Percentiles rank a stretch among this genome's conserved stretches.
phyloP scores from a whole-genome alignment of 2,329 filamentous ascomycete species.

The Ambrosiella beaveri region DNA sequence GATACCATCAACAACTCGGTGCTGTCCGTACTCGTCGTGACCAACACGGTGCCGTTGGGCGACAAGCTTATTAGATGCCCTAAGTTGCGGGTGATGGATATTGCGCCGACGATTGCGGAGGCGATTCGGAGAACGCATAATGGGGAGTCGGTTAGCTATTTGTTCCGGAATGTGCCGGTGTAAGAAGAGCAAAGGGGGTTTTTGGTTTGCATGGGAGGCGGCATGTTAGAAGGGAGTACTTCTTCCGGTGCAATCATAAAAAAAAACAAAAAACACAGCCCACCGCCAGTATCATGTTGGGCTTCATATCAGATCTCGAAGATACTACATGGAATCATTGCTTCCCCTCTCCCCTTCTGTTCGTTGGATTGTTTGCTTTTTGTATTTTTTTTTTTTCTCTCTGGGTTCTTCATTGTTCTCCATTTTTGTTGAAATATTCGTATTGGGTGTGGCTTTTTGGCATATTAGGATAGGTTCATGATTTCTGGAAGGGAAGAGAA shows the following conservation, averaged over 20 bases:
- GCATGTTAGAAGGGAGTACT: neutral
- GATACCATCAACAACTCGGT: slow-evolving; percentile 67
- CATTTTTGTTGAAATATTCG: neutral
- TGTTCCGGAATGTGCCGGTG: slow-evolving; percentile 49
- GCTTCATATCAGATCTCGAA: too few relatives aligned
- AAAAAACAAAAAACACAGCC: too few relatives aligned
- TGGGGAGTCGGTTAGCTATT: slow-evolving; percentile 46
- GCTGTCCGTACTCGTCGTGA: slow-evolving; percentile 67
- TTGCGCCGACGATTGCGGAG: slow-evolving; percentile 65
- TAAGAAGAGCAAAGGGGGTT: slow-evolving; percentile 15
- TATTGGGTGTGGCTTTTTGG: neutral
- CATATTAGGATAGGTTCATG: neutral
- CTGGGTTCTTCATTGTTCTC: neutral
- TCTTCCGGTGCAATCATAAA: too few relatives aligned
- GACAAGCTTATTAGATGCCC: slow-evolving; percentile 66
- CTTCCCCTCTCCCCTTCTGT: too few relatives aligned
- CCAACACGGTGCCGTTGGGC: slow-evolving; percentile 46
- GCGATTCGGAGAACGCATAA: slow-evolving; percentile 54
- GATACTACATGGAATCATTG: too few relatives aligned
- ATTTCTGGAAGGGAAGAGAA: neutral
- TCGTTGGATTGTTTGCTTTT: neutral
- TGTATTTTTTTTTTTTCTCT: neutral
- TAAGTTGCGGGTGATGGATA: slow-evolving; percentile 78
- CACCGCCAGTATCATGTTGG: too few relatives aligned
- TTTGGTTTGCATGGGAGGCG: neutral